Conservation (phyloP, 2,329 filamentous ascomycete genomes). For the Hymenoscyphus infarciens region DNA sequence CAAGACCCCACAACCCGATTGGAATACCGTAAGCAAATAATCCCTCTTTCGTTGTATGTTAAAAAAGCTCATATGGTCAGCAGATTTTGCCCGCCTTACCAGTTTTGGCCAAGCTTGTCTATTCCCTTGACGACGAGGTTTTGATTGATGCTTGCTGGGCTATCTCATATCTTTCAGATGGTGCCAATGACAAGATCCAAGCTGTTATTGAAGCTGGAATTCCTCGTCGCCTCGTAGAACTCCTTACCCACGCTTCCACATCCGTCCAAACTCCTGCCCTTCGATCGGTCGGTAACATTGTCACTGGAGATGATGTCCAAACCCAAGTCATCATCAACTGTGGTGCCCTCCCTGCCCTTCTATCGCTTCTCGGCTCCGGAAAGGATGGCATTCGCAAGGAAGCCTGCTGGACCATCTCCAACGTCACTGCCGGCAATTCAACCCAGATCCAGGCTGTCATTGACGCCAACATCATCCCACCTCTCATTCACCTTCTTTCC, state of each 20-base stretch:
- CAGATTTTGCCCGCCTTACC: conserved; percentile 93
- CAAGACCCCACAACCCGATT: conserved; percentile 98
- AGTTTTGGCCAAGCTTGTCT: conserved; percentile 94
- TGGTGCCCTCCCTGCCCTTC: conserved; percentile 84
- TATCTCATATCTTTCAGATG: conserved; percentile 96
- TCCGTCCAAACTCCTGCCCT: conserved; percentile 97
- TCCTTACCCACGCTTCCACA: conserved; percentile 96
- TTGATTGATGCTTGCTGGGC: conserved; percentile 99
- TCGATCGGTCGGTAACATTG: conserved; percentile 96
- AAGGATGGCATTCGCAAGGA: conserved; percentile 99
- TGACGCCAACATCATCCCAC: conserved; percentile 94
- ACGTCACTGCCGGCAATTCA: conserved; percentile 97
- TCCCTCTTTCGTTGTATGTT: conserved; percentile 17
- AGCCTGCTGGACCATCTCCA: conserved; percentile 99
- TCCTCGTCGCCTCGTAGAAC: conserved; percentile 89
- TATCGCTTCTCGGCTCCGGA: conserved; percentile 89
- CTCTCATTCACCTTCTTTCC: conserved; percentile 90
- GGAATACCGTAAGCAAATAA: conserved; percentile 73
- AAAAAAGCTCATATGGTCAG: conserved; percentile 29
- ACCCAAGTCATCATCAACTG: conserved; percentile 99
- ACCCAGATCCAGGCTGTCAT: conserved; percentile 96
- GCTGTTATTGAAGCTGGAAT: conserved; percentile 98
- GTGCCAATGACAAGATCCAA: conserved; percentile 98
- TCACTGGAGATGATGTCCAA: conserved; percentile 97
- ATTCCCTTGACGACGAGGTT: conserved; percentile 97